Evolutionary conservation across 2,329 filamentous ascomycete genomes (phyloP).

Genomic region (Aspergillus udagawae): DNA sequence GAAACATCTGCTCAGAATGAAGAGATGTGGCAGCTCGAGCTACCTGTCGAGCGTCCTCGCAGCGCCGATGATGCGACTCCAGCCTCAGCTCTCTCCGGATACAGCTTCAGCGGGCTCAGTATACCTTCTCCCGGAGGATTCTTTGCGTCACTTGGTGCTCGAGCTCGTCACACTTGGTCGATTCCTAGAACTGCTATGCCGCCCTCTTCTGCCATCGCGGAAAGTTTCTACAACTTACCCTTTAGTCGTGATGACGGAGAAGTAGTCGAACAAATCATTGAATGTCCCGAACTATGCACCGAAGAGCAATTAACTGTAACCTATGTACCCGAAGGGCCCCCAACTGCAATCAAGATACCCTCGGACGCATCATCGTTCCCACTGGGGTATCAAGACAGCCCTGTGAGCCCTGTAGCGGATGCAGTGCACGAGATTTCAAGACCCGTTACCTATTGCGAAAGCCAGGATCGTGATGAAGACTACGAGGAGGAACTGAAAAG

Average conservation of each 20-base stretch:
- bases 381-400: slow-evolving; percentile 22
- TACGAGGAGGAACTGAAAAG: slow-evolving; percentile 72
- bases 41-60: slow-evolving; percentile 45
- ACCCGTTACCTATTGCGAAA: slow-evolving; percentile 57
- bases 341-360: slow-evolving; percentile 47
- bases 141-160: slow-evolving; percentile 77
- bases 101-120: slow-evolving; percentile 74
- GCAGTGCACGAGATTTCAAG: slow-evolving; percentile 52
- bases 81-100: slow-evolving; percentile 57
- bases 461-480: slow-evolving; percentile 64
- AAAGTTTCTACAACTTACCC: slow-evolving; percentile 83
- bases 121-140: slow-evolving; percentile 91
- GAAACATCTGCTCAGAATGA: slow-evolving; percentile 48
- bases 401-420: slow-evolving; percentile 22
- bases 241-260: slow-evolving; percentile 56
- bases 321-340: slow-evolving; percentile 27
- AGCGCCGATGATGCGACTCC: slow-evolving; percentile 46
- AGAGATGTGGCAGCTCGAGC: slow-evolving; percentile 61
- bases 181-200: slow-evolving; percentile 53
- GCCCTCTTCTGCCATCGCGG: slow-evolving; percentile 85
- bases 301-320: slow-evolving; percentile 34
- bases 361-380: slow-evolving; percentile 32
- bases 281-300: slow-evolving; percentile 46
- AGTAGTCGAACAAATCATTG: slow-evolving; percentile 65
- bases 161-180: slow-evolving; percentile 78